Evolutionary conservation across 495 filamentous ascomycete species (phyloP), one percentile per base, ranked within the genome.

Genomic region (Trichocladium antarcticum): DNA sequence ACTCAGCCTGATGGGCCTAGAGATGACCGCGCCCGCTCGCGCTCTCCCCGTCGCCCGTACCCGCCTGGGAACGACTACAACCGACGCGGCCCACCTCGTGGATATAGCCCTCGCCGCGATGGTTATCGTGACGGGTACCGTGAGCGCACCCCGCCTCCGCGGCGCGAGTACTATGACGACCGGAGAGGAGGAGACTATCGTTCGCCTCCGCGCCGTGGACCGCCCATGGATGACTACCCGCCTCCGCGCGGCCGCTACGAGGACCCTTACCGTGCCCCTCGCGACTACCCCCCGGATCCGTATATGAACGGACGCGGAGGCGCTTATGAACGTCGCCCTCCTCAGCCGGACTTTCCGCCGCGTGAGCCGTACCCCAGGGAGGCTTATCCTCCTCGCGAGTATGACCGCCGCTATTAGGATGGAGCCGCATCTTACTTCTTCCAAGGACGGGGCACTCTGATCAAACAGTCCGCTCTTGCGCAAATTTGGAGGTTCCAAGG

Each of bases 151-250:
- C 83, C 84, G n/a, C 57, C 57, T 24, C 55, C 48, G 31, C 71
- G 83, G 35, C 83, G 86, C 43, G 80, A 85, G 48, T 90, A 93
- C 57, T 89, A 95, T 63, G 89, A 96, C 58, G 78, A 83, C 39
- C 78, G 82, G 46, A 76, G 80, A 55, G 77, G 84, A 37, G 54
- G 84, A 37, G 54, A 51, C 29, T 89, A 89, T 65, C 78, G 85
- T 39, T 82, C 87, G 21, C 85, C 88, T 16, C 85, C 79, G 21
- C 76, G 81, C 52, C 71, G 82, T 51, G 74, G 78, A 40, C 83
- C 85, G 9, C 53, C 85, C 38, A 68, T 83, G 27, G 87, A 93
- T 47, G 89, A 93, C 54, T 86, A 85, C 55, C 82, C 83, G 37
- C 62, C 70, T 0, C 80, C 86, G 20, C 72, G 77, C 43, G 68